These are phyloP conservation scores for Nicotiana knightiana DNA, from an alignment of 257 asterid genomes.

Conservation along the genomic window DNA sequence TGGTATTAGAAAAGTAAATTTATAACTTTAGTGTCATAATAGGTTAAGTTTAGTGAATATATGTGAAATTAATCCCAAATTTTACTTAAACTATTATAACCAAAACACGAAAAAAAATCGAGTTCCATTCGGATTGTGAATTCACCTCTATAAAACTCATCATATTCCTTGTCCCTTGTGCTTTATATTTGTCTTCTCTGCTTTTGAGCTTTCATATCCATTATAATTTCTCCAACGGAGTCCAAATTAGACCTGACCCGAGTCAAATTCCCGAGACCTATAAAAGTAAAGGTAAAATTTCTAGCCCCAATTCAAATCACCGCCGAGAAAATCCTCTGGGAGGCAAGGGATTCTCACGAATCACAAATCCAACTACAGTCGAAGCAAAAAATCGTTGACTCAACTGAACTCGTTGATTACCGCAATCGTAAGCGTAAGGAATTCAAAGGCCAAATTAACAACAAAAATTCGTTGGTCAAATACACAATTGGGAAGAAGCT, in stretches of 20 bases:
- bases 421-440: slow-evolving; percentile 76
- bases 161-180: neutral
- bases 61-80: neutral
- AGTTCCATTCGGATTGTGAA: neutral
- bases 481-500: slow-evolving; percentile 85
- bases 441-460: slow-evolving; percentile 57
- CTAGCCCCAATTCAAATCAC: slow-evolving; percentile 71
- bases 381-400: slow-evolving; percentile 68
- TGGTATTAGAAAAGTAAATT: too few species aligned
- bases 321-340: slow-evolving; percentile 15
- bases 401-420: slow-evolving; percentile 59
- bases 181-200: neutral
- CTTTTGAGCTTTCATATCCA: too few species aligned
- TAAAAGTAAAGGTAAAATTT: slow-evolving; percentile 71
- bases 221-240: too few species aligned
- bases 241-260: neutral
- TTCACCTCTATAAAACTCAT: neutral
- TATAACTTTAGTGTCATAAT: neutral
- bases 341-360: slow-evolving; percentile 36
- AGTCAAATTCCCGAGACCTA: slow-evolving; percentile 68
- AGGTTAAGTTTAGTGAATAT: neutral
- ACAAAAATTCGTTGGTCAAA: slow-evolving; percentile 73
- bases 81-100: neutral
- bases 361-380: slow-evolving; percentile 67
- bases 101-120: neutral